Evolutionary conservation across 306 rosid genomes (phyloP).

Genomic region (Medicago arabica): DNA sequence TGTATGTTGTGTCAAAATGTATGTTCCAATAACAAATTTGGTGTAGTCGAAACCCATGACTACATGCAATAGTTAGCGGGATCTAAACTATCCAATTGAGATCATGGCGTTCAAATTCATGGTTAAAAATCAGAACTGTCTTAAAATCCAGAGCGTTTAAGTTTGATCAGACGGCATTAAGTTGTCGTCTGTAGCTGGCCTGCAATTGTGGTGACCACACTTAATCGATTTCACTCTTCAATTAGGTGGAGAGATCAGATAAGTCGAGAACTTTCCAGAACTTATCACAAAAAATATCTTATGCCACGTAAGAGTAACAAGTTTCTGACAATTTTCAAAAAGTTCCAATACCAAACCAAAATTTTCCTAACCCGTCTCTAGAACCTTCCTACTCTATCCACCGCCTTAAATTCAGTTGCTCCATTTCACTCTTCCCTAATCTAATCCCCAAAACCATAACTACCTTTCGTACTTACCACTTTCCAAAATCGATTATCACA

Average conservation of each 20-base stretch:
- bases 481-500: background rate
- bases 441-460: slow-evolving; percentile 16
- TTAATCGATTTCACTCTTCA: no score
- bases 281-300: slow-evolving; percentile 34
- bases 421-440: background rate
- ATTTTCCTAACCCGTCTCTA: slow-evolving; percentile 40
- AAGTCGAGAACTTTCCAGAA: slow-evolving; percentile 60
- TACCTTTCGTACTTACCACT: background rate
- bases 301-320: slow-evolving; percentile 33
- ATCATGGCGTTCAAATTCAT: no score
- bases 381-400: slow-evolving; percentile 55
- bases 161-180: no score
- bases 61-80: no score
- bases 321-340: slow-evolving; percentile 35
- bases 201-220: no score
- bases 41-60: no score
- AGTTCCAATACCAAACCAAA: slow-evolving; percentile 11
- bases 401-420: slow-evolving; percentile 8
- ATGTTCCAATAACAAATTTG: no score
- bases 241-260: slow-evolving; percentile 14
- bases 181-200: no score
- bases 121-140: no score
- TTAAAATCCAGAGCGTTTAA: no score
- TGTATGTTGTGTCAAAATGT: no score
- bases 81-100: no score